These are phyloP conservation scores for Botrytis hyacinthi DNA, from an alignment of 2,329 filamentous ascomycete species.

Conservation along the genomic window DNA sequence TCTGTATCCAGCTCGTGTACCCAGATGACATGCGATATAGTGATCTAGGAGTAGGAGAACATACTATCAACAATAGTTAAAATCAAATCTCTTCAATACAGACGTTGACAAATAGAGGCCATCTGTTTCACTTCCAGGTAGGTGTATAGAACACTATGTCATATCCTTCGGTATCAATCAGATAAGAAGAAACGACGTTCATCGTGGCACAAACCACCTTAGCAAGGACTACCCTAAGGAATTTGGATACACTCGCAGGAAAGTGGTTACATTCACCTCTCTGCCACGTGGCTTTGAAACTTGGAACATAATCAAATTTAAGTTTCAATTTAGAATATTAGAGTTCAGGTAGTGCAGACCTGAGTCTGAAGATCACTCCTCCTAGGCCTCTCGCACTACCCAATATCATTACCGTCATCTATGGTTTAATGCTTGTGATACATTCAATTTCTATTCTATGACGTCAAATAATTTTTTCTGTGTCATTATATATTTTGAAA, in stretches of 20 bases:
- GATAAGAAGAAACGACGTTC: neutral
- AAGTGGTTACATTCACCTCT: neutral
- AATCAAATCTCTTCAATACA: neutral
- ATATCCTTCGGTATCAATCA: accelerated
- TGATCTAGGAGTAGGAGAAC: neutral
- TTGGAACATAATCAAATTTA: neutral
- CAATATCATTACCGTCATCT: neutral
- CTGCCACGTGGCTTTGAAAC: neutral
- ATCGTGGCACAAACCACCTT: neutral
- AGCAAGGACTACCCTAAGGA: neutral
- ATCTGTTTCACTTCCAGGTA: too few species aligned
- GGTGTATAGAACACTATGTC: too few species aligned
- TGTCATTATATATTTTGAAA: too few species aligned
- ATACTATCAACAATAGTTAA: neutral
- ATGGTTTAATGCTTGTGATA: too few species aligned
- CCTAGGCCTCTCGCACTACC: accelerated
- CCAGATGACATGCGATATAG: accelerated
- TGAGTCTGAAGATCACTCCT: neutral
- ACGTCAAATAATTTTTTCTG: too few species aligned
- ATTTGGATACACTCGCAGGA: neutral
- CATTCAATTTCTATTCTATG: too few species aligned
- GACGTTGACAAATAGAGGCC: too few species aligned
- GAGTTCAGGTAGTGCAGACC: neutral
- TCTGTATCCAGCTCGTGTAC: too few species aligned
- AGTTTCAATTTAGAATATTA: neutral